Evolutionary conservation across 441 rosid species (phyloP).

Genomic region (Omphalea diandra): DNA sequence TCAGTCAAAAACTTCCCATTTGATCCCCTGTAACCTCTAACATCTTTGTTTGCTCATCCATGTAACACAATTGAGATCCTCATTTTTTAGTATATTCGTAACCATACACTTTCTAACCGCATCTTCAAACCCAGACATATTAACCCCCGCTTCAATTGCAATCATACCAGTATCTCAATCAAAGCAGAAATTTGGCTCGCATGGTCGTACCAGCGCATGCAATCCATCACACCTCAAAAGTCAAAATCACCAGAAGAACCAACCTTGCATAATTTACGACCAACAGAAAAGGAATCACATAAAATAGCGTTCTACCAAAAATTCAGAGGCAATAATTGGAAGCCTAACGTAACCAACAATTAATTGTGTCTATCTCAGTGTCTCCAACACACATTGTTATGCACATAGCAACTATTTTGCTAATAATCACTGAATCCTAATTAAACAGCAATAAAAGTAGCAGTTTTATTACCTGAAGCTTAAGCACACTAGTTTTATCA

Average conservation of each 20-base stretch:
- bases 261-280: background rate
- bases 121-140: too few species aligned
- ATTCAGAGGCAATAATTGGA: background rate
- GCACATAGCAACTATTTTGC: background rate
- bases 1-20: too few species aligned
- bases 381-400: background rate
- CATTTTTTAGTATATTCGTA: background rate
- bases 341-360: background rate
- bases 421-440: background rate
- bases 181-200: background rate
- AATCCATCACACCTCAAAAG: background rate
- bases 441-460: background rate
- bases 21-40: too few species aligned
- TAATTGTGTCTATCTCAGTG: background rate
- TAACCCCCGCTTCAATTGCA: background rate
- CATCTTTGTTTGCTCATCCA: slow-evolving; percentile 2
- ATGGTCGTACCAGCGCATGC: background rate
- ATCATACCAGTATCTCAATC: background rate
- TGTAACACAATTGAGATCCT: background rate
- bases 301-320: too few species aligned
- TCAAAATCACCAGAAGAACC: slow-evolving; percentile 7
- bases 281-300: background rate
- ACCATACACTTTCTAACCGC: background rate
- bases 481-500: slow-evolving; percentile 73
- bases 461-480: slow-evolving; percentile 71